These are phyloP conservation scores for Forsythia suspensa DNA, from an alignment of 257 asterid species.

Conservation along the genomic window DNA sequence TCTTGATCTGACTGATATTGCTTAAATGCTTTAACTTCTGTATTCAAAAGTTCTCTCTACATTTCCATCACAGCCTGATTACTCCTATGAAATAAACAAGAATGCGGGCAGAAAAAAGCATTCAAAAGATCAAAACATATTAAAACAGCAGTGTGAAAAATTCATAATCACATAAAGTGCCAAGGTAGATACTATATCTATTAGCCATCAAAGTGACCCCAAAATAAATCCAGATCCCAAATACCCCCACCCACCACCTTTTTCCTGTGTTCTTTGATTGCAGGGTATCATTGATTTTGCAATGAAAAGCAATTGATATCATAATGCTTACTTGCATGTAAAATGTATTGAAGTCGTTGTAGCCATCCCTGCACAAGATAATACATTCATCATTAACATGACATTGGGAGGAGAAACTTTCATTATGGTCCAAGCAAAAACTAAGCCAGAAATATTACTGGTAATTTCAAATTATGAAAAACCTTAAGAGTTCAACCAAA, in stretches of 20 bases:
- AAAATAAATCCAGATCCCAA: slow-evolving; percentile 15
- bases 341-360: slow-evolving; percentile 98
- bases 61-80: slow-evolving; percentile 3
- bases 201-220: slow-evolving; percentile 21
- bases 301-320: slow-evolving; percentile 24
- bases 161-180: neutral
- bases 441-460: slow-evolving; percentile 17
- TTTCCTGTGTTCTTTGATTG: neutral
- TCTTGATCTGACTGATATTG: neutral
- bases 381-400: slow-evolving; percentile 33
- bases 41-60: neutral
- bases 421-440: slow-evolving; percentile 19
- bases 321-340: slow-evolving; percentile 89
- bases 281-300: slow-evolving; percentile 16
- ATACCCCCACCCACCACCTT: neutral
- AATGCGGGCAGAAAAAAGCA: slow-evolving; percentile 1
- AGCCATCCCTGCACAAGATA: slow-evolving; percentile 92
- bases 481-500: neutral
- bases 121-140: slow-evolving; percentile 2
- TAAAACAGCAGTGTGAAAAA: slow-evolving; percentile 5
- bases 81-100: slow-evolving; percentile 4
- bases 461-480: slow-evolving; percentile 10
- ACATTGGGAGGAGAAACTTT: slow-evolving; percentile 5
- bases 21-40: slow-evolving; percentile 1
- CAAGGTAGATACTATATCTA: slow-evolving; percentile 12